Evolutionary conservation across 768 basidiomycete species (phyloP), one percentile per base, ranked within the genome.

Genomic region (Xanthoconium purpureum): DNA sequence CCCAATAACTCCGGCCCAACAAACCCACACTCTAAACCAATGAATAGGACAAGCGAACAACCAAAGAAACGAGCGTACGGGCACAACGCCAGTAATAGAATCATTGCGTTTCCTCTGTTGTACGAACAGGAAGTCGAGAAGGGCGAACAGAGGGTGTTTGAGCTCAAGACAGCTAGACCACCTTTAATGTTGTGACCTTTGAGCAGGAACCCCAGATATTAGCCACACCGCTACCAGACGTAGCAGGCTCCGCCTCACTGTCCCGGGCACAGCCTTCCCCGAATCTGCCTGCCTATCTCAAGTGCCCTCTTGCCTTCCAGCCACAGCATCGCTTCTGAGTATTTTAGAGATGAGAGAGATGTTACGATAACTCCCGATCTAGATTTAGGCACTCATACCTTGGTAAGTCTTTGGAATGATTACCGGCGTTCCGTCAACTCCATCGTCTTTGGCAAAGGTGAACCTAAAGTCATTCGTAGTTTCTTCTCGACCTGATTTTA

Each of bases 261-360:
- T 60, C 38, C 65, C 50, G n/a, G 74, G 55, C 40, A 14, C 1
- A 36, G 55, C 33, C 48, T 66, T 20, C 75, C 72, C 36, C 84
- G 71, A 65, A 92, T 89, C 63, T 85, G 83, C 33, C 79, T 78
- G 5, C 88, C 88, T 43, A 89, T 71, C 65, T 86, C 84, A 8
- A 91, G 74, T 3, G 89, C 84, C 6, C 91, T 77, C 56, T 80
- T 82, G 0, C 87, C 90, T 68, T 93, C 91, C 24, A 94, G 72
- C 85, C 89, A 94, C 28, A 84, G 71, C 90, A 94, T 94, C 7
- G 88, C 85, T 68, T 93, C 92, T 85, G 71, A 36, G 55, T 58
- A 66, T 40, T 58, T 54, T 40, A 24, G 8, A 49, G 42, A 35
- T 0, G 10, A 71, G 60, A 35, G 63, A 32, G 29, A 45, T 50